These are phyloP conservation scores for Colletotrichum falcatum DNA, from an alignment of 2,329 filamentous ascomycete genomes.

Conservation along the genomic window DNA sequence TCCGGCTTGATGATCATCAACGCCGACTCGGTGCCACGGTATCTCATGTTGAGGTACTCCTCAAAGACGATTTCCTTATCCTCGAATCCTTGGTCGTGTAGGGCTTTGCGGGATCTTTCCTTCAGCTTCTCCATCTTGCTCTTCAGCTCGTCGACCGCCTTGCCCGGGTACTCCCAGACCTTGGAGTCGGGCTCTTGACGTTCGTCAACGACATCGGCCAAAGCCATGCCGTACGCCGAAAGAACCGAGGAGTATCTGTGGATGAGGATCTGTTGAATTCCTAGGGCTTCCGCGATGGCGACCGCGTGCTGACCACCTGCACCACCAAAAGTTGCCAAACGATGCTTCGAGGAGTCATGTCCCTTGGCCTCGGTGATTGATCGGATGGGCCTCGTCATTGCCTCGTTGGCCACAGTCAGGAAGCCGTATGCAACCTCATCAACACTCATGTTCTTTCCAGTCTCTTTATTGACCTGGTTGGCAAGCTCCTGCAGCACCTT, in stretches of 20 bases:
- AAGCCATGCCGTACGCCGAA: slow-evolving; percentile 91
- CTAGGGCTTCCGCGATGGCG: slow-evolving; percentile 87
- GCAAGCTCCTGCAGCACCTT: slow-evolving; percentile 81
- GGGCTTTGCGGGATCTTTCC: slow-evolving; percentile 74
- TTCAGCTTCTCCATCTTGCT: slow-evolving; percentile 84
- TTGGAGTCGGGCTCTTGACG: slow-evolving; percentile 80
- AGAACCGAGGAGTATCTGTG: slow-evolving; percentile 90
- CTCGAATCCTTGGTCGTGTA: slow-evolving; percentile 83
- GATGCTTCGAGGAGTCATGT: slow-evolving; percentile 89
- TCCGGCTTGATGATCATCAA: slow-evolving; percentile 87
- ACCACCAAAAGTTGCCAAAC: slow-evolving; percentile 92
- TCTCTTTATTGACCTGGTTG: slow-evolving; percentile 81
- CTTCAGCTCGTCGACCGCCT: slow-evolving; percentile 72
- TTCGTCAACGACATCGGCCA: slow-evolving; percentile 94
- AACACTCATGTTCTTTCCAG: slow-evolving; percentile 76
- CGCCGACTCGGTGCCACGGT: slow-evolving; percentile 89
- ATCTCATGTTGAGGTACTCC: slow-evolving; percentile 94
- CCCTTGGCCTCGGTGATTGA: slow-evolving; percentile 93
- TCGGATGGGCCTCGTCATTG: slow-evolving; percentile 90
- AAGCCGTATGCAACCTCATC: slow-evolving; percentile 93
- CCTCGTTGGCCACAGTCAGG: slow-evolving; percentile 89
- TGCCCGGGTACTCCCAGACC: slow-evolving; percentile 69
- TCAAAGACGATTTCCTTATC: slow-evolving; percentile 83
- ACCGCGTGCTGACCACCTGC: slow-evolving; percentile 93
- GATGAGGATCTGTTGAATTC: slow-evolving; percentile 86